Evolutionary conservation across 2,329 filamentous ascomycete species (phyloP), one percentile per base, ranked within the genome.

Genomic region (Nigrospora sphaerica): DNA sequence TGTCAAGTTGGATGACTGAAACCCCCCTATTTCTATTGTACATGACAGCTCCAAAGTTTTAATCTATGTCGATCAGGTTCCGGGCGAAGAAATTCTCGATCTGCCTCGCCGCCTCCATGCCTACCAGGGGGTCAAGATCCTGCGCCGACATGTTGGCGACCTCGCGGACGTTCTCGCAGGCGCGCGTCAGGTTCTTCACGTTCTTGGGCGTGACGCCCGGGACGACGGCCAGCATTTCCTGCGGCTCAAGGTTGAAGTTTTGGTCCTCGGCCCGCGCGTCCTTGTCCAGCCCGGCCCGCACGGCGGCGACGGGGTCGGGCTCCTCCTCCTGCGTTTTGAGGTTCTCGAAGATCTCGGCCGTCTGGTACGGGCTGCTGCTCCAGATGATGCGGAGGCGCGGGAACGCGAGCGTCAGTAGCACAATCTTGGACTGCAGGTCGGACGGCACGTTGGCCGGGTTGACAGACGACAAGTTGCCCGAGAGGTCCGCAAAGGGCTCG

Each of bases 311-410:
- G 1, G 93, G 93, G 62, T 98, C 91, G 0, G 93, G 93, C 66
- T 98, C 93, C 3, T 84, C 75, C 56, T 92, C 86, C 57, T 90
- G 85, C 54, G 89, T 86, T 71, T 98, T 98, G 46, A 98, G 78
- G 54, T 89, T 85, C 57, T 91, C 85, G 62, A 98, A 97, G 51
- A 98, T 97, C 70, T 97, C 91, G 1, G 93, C 93, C 1, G 93
- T 97, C 65, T 98, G 91, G 61, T 95, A 95, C 0, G 93, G 92
- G 12, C 85, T 90, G 10, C 81, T 88, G 10, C 87, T 93, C 93
- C 93, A 98, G 56, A 98, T 89, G 56, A 98, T 86, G 53, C 88
- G 85, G 42, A 98, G 76, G 18, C 81, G 81, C 0, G 93, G 93
- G 57, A 97, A 98, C 0, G 92, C 88, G 6, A 98, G 78, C 0